Percentiles rank a stretch among this genome's conserved stretches.
Conservation (phyloP, 768 basidiomycete genomes). For the Collybia sp. region DNA sequence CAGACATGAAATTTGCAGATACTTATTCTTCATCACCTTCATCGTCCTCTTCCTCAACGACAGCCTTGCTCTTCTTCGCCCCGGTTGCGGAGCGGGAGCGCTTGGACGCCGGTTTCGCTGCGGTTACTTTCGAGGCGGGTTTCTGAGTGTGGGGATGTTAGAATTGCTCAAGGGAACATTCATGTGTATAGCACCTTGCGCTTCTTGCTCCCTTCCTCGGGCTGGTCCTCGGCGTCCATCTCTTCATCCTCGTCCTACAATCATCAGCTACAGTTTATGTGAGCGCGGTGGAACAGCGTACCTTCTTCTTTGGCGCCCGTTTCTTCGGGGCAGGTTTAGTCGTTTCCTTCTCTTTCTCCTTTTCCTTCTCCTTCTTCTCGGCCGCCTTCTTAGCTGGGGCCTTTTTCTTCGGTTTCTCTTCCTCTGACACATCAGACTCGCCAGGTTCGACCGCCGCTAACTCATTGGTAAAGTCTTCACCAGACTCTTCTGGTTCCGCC, state of each 20-base stretch:
- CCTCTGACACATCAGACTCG: constrained; percentile 32
- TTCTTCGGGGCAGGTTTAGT: constrained; percentile 12
- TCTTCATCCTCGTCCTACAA: constrained; percentile 35
- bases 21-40: too few species aligned
- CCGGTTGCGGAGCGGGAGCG: too few species aligned
- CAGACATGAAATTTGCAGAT: too few species aligned
- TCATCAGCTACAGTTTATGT: constrained; percentile 12
- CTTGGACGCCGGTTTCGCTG: too few species aligned
- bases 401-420: constrained; percentile 42
- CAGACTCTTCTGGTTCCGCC: constrained; percentile 32
- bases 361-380: constrained; percentile 23
- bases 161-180: too few species aligned
- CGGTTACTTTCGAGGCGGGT: too few species aligned
- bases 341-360: constrained; percentile 27
- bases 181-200: constrained; percentile 43
- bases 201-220: constrained; percentile 54
- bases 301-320: constrained; percentile 8
- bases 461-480: constrained; percentile 40
- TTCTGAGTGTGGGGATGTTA: too few species aligned
- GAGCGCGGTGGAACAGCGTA: constrained; percentile 4
- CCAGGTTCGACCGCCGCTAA: constrained; percentile 35
- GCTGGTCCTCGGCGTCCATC: constrained; percentile 42
- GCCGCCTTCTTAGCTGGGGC: constrained; percentile 29
- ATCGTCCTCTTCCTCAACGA: too few species aligned
- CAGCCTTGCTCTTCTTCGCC: too few species aligned